Conservation (phyloP, 306 rosid species). For the Malus orientalis region DNA sequence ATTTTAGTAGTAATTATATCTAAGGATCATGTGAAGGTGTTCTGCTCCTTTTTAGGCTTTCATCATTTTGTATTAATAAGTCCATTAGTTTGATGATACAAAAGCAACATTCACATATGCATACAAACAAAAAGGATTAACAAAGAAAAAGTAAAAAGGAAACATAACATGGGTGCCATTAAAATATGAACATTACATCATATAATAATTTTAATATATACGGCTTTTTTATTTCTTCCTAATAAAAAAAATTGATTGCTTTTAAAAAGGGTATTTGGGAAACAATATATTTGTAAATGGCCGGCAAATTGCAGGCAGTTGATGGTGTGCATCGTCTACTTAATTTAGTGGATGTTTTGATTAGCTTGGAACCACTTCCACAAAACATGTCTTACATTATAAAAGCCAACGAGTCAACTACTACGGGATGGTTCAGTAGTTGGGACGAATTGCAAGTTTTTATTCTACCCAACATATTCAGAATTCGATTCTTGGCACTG, state of each 20-base stretch:
- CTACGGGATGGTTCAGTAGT: too few relatives aligned
- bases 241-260: not conserved
- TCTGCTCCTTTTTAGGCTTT: not conserved
- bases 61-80: too few relatives aligned
- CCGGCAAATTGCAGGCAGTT: not conserved
- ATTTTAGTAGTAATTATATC: too few relatives aligned
- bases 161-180: slow-evolving; percentile 6
- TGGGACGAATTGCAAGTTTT: fast-evolving
- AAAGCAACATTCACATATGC: not conserved
- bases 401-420: too few relatives aligned
- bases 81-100: not conserved
- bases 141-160: not conserved
- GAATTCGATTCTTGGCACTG: fast-evolving
- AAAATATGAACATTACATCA: not conserved
- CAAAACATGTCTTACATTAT: not conserved
- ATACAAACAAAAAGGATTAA: not conserved
- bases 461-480: too few relatives aligned
- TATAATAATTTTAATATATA: too few relatives aligned
- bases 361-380: not conserved
- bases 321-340: not conserved
- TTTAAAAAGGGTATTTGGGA: not conserved
- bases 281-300: not conserved
- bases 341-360: not conserved
- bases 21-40: not conserved
- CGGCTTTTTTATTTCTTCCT: not conserved